phyloP scores from a whole-genome alignment of 2,329 filamentous ascomycete species.

The Ophiobolus disseminans region DNA sequence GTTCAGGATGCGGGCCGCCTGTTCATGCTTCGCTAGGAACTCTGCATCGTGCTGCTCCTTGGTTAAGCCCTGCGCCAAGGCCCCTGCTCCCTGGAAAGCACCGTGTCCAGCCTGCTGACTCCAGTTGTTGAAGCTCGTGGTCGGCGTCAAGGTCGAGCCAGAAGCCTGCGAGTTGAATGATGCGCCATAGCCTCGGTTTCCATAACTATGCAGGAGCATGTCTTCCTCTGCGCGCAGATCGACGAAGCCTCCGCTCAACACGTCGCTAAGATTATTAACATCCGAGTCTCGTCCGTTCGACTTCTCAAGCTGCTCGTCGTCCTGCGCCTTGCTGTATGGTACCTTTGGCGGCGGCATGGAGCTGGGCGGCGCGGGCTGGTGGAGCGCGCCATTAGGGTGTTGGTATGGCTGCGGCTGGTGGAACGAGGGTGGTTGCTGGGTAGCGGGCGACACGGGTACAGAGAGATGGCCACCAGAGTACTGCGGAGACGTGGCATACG shows the following conservation, averaged over 20 bases:
- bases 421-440: conserved; percentile 47
- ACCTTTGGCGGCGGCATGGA: conserved; percentile 70
- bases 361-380: conserved; percentile 31
- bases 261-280: conserved; percentile 80
- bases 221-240: conserved; percentile 88
- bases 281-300: conserved; percentile 64
- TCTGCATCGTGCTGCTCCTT: conserved; percentile 71
- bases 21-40: conserved; percentile 70
- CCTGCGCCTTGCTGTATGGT: conserved; percentile 58
- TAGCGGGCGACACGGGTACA: conserved; percentile 42
- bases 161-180: conserved; percentile 53
- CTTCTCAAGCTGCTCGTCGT: conserved; percentile 55
- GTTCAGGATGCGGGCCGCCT: conserved; percentile 68
- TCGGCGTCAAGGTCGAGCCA: conserved; percentile 46
- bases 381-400: conserved; percentile 31
- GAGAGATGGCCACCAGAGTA: conserved; percentile 32
- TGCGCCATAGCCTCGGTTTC: conserved; percentile 56
- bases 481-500: conserved; percentile 48
- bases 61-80: conserved; percentile 63
- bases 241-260: conserved; percentile 82
- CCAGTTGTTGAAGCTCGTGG: conserved; percentile 56
- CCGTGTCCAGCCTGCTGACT: conserved; percentile 48
- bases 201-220: conserved; percentile 73
- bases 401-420: conserved; percentile 61
- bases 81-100: conserved; percentile 49